Base-by-base conservation (phyloP, 257 asterid genomes). In the Orobanche coerulescens region DNA sequence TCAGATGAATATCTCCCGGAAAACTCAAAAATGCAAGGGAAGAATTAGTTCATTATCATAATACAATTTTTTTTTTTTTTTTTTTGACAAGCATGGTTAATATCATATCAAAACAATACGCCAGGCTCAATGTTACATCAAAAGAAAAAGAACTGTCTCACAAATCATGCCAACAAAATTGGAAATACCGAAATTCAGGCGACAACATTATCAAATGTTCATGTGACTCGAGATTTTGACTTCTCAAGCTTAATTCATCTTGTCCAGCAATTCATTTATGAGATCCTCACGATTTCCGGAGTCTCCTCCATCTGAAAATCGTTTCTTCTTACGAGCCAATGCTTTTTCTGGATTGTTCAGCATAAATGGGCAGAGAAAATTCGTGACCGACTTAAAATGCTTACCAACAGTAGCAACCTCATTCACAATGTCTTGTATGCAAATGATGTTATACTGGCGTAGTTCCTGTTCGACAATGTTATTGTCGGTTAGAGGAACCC, bases 231-330 rank as follows among this genome's bases (percentile, higher is more conserved):
- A 61, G 53, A 26, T 10, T 51, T 46, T 46, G 24, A 15, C 8
- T 31, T 69, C 26, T 18, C 34, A 64, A 3, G 53, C 79, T 87
- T 36, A 91, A 74, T 91, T 88, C 88, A 91, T 84, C 83, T 83
- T 84, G 68, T 76, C 66, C 73, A 91, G 62, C 53, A 88, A 64
- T 73, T 84, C 95, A 37, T 88, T 88, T 73, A 88, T 85, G 42
- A 19, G 76, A 47, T 82, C 86, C 69, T 64, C 78, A 0, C 96
- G 87, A 64, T 84, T 75, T 64, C 96, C 96, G 16, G 95, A 72
- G 74, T 91, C 96, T 15, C 97, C 96, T 13, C 98, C 98, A 37
- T 88, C 96, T 23, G 30, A 67, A 16, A 73, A 91, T n/a, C 88
- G 80, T 23, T 52, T 84, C 80, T 78, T 91, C 92, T 74, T 87